A percentile compares a stretch with the other conserved stretches of the same genome.
Conservation (phyloP, 768 basidiomycete species). For the Rhizopogon vesiculosus region DNA sequence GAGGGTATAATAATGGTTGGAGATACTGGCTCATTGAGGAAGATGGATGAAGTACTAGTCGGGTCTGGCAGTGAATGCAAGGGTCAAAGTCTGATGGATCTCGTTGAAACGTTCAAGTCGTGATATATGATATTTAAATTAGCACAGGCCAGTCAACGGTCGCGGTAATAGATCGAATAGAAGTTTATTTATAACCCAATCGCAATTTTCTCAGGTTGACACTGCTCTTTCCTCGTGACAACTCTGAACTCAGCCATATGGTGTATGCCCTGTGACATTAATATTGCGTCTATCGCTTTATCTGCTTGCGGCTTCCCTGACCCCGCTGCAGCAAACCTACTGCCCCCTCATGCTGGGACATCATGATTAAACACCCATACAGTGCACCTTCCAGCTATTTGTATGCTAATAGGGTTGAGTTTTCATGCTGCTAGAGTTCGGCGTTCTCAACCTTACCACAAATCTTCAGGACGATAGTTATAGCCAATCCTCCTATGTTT, state of each 20-base stretch:
- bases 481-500: neutral
- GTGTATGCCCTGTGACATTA: no score
- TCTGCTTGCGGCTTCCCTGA: neutral
- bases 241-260: no score
- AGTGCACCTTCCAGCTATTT: constrained; percentile 22
- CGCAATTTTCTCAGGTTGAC: neutral
- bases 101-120: no score
- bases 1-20: no score
- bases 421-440: neutral
- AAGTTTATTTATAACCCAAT: no score
- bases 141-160: no score
- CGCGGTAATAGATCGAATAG: no score
- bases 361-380: constrained; percentile 27
- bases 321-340: neutral
- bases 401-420: constrained; percentile 19
- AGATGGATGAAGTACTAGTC: no score
- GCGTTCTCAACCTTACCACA: neutral
- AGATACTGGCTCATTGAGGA: no score
- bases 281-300: neutral
- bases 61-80: no score
- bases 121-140: no score
- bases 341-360: neutral
- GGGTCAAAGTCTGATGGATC: no score
- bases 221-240: neutral
- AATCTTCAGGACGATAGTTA: constrained; percentile 8